phyloP scores from a whole-genome alignment of 2,329 filamentous ascomycete species.

The Lasiodiplodia gonubiensis region DNA sequence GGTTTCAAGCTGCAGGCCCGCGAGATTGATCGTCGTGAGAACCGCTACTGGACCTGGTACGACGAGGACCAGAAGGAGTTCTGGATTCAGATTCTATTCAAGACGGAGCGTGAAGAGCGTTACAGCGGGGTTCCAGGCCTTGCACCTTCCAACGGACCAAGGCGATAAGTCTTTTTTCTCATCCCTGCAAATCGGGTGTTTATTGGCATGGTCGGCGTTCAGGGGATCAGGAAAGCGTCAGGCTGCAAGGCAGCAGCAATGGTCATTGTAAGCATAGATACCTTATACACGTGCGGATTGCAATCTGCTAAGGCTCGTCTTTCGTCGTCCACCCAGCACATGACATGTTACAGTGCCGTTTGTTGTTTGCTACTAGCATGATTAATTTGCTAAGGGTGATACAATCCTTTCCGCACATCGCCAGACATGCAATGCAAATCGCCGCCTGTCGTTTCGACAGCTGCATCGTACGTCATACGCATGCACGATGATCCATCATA shows the following conservation, averaged over 20 bases:
- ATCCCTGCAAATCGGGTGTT: not conserved
- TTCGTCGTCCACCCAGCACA: not conserved
- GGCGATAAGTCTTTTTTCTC: slow-evolving; percentile 15
- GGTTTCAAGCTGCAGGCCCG: slow-evolving; percentile 93
- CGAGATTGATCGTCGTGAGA: slow-evolving; percentile 89
- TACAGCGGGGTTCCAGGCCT: slow-evolving; percentile 72
- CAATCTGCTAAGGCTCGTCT: slow-evolving; percentile 11
- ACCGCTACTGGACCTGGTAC: slow-evolving; percentile 91
- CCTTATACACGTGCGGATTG: slow-evolving; percentile 22
- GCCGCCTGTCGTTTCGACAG: slow-evolving; percentile 24
- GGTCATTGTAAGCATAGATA: slow-evolving; percentile 28
- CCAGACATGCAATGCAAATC: slow-evolving; percentile 19
- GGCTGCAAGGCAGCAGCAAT: slow-evolving; percentile 15
- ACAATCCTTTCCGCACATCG: slow-evolving; percentile 13
- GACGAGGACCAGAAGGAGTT: slow-evolving; percentile 96
- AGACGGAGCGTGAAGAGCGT: slow-evolving; percentile 95
- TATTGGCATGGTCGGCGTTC: slow-evolving; percentile 21
- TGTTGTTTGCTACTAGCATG: slow-evolving; percentile 4
- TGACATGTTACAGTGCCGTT: not conserved
- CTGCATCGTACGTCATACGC: slow-evolving; percentile 21
- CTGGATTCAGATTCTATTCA: slow-evolving; percentile 97
- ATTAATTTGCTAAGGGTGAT: slow-evolving; percentile 3
- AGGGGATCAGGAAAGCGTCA: slow-evolving; percentile 1
- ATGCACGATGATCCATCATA: slow-evolving; percentile 27
- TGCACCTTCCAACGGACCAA: slow-evolving; percentile 52